Conservation (phyloP, 1,139 yeast species). For the Suhomyces terraborum region DNA sequence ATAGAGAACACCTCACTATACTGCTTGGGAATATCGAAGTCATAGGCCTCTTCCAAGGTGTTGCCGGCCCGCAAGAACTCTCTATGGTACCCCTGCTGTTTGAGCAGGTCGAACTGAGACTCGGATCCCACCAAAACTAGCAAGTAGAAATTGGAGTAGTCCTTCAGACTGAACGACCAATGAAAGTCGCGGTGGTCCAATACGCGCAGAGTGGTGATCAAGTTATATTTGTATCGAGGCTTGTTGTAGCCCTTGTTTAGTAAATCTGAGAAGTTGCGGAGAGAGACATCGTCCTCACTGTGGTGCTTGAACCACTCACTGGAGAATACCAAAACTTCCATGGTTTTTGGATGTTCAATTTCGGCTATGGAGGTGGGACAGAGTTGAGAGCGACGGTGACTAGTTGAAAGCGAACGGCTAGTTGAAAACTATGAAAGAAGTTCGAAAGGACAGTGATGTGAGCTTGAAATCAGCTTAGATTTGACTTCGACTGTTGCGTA, state of each 20-base stretch:
- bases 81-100: background rate
- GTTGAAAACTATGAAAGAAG: too few species aligned
- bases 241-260: constrained; percentile 54
- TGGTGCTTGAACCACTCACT: constrained; percentile 4
- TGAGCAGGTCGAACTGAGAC: constrained; percentile 20
- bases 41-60: constrained; percentile 23
- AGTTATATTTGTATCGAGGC: constrained; percentile 43
- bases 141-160: constrained; percentile 21
- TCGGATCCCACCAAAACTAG: constrained; percentile 34
- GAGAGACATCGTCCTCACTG: constrained; percentile 6
- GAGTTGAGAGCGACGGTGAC: too few species aligned
- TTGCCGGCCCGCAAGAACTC: constrained; percentile 12
- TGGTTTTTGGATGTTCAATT: too few species aligned
- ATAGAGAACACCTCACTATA: background rate
- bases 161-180: constrained; percentile 32
- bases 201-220: constrained; percentile 44
- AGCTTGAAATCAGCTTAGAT: too few species aligned
- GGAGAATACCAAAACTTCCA: constrained; percentile 3
- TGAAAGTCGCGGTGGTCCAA: constrained; percentile 28
- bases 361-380: too few species aligned
- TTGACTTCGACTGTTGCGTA: too few species aligned
- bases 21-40: constrained; percentile 34
- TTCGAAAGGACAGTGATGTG: too few species aligned
- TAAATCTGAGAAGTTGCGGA: constrained; percentile 22
- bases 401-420: too few species aligned